A percentile compares a stretch with the other conserved stretches of the same genome.
These are phyloP conservation scores for Aureobasidium sp. DNA, from an alignment of 2,329 filamentous ascomycete species.

Conservation along the genomic window DNA sequence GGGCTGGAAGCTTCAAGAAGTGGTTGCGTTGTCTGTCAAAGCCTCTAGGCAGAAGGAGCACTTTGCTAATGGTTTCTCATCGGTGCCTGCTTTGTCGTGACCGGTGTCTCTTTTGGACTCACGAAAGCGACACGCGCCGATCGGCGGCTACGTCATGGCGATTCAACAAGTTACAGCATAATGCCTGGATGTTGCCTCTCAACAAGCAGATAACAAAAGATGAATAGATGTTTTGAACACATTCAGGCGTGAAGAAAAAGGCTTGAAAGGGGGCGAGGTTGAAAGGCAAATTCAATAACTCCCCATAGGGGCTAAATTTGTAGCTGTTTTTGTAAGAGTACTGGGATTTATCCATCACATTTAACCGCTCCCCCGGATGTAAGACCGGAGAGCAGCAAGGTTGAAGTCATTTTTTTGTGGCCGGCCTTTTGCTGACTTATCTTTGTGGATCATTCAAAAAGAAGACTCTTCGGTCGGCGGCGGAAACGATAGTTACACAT, in stretches of 20 bases:
- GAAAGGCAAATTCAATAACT: conserved; percentile 11
- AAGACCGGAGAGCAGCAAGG: not conserved
- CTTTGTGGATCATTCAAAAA: conserved; percentile 12
- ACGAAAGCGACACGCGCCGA: not conserved
- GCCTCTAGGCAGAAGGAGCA: not conserved
- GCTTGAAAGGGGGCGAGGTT: not conserved
- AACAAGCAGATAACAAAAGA: not conserved
- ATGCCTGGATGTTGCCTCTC: not conserved
- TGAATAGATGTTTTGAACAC: not conserved
- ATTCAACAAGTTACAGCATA: not conserved
- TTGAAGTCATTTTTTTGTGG: conserved; percentile 5
- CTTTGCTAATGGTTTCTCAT: not conserved
- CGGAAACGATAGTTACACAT: not conserved
- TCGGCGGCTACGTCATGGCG: not conserved
- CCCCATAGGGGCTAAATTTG: conserved; percentile 10
- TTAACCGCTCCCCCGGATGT: conserved; percentile 10
- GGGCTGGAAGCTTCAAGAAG: not conserved
- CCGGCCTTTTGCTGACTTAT: conserved; percentile 14
- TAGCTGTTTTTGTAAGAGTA: not conserved
- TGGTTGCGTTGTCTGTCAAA: not conserved
- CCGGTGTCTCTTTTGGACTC: conserved; percentile 9
- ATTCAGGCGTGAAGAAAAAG: not conserved
- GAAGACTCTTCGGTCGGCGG: not conserved
- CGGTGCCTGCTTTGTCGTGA: conserved; percentile 6
- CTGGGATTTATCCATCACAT: conserved; percentile 12